These are phyloP conservation scores for Paecilomyces sp. DNA, from an alignment of 2,329 filamentous ascomycete genomes.

Conservation along the genomic window DNA sequence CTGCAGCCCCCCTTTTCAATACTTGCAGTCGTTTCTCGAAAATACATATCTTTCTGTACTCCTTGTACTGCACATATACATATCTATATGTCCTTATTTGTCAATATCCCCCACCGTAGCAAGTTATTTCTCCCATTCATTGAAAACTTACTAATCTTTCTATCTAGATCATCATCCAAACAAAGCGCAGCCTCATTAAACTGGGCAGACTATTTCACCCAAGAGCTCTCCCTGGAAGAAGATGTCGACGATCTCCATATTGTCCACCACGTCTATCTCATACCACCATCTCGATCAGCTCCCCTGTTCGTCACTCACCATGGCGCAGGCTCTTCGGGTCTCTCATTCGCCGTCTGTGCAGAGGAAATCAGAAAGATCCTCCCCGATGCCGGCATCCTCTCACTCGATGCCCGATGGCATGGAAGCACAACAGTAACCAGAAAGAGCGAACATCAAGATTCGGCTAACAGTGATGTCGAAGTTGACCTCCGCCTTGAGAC, in stretches of 20 bases:
- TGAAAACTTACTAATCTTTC: background rate
- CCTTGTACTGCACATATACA: too few relatives aligned
- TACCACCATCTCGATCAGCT: constrained; percentile 62
- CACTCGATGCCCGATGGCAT: constrained; percentile 80
- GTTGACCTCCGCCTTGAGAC: constrained; percentile 66
- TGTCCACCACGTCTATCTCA: constrained; percentile 80
- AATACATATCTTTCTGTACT: background rate
- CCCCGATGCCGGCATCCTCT: constrained; percentile 74
- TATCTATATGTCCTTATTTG: background rate
- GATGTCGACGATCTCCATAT: constrained; percentile 39
- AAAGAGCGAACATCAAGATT: constrained; percentile 21
- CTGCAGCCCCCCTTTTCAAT: constrained; percentile 1
- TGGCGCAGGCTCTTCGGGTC: constrained; percentile 84
- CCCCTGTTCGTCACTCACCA: constrained; percentile 92
- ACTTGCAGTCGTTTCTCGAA: background rate
- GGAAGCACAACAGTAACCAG: constrained; percentile 52
- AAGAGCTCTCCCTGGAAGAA: constrained; percentile 65
- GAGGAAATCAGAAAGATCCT: constrained; percentile 69
- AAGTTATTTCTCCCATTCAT: background rate
- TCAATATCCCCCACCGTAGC: background rate
- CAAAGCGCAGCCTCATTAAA: constrained; percentile 59
- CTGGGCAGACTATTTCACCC: constrained; percentile 88
- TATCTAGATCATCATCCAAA: constrained; percentile 23
- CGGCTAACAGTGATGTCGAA: constrained; percentile 24
- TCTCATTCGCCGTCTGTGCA: constrained; percentile 81